phyloP scores from a whole-genome alignment of 164 flowering plant species.

The Vitis riparia region DNA sequence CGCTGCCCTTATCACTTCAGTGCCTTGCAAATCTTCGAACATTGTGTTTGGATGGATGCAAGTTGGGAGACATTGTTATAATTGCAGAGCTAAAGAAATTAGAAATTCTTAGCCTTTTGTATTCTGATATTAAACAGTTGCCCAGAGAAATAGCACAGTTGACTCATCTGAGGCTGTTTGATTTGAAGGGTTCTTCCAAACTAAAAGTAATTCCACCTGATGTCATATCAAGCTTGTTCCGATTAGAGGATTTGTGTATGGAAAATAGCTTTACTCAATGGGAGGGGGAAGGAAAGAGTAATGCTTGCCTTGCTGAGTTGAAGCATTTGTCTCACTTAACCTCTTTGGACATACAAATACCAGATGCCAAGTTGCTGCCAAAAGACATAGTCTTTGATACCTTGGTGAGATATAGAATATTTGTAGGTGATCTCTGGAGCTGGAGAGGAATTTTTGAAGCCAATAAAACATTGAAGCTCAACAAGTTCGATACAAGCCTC shows the following conservation, averaged over 20 bases:
- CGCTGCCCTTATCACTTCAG: neutral
- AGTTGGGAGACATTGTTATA: neutral
- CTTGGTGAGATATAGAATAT: conserved; percentile 2
- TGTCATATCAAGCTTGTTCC: too few species aligned
- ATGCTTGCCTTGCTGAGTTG: too few species aligned
- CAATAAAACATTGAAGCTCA: neutral
- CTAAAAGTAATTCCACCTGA: neutral
- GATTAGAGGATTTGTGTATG: neutral
- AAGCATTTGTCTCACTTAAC: too few species aligned
- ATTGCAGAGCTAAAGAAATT: conserved; percentile 16
- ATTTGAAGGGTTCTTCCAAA: conserved; percentile 2
- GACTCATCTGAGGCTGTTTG: conserved; percentile 11
- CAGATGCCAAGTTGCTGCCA: neutral
- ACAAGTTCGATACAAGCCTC: too few species aligned
- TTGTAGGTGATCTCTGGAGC: conserved; percentile 7
- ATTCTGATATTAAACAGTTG: conserved; percentile 3
- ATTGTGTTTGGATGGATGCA: conserved; percentile 5
- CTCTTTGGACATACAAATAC: neutral
- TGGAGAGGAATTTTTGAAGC: neutral
- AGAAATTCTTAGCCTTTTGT: conserved; percentile 6
- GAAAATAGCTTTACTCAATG: conserved; percentile 5
- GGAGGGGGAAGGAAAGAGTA: too few species aligned
- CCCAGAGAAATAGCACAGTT: conserved; percentile 18
- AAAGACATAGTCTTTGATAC: neutral
- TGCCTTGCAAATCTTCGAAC: conserved; percentile 12